Evolutionary conservation across 495 filamentous ascomycete species (phyloP).

Genomic region (Hypoxylon cercidicola): DNA sequence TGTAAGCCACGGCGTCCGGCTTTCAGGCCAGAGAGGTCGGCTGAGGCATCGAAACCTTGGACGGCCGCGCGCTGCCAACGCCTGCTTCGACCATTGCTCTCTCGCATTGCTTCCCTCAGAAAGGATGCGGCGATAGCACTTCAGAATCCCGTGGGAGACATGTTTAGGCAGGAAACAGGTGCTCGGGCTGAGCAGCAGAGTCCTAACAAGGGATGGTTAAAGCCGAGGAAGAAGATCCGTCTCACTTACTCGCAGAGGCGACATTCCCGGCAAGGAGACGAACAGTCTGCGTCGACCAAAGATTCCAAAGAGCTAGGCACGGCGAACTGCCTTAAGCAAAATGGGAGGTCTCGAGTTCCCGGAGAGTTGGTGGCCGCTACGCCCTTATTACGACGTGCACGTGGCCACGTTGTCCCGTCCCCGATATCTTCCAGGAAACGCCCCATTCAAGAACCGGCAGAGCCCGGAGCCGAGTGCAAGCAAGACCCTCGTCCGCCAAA

Average conservation of each 20-base stretch:
- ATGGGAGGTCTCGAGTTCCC: conserved; percentile 11
- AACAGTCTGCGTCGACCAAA: not conserved
- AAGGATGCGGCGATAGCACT: conserved; percentile 45
- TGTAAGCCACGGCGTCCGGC: conserved; percentile 30
- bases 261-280: conserved; percentile 10
- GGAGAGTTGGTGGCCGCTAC: conserved; percentile 44
- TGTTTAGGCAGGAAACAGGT: conserved; percentile 16
- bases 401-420: conserved; percentile 30
- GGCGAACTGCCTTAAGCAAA: conserved; percentile 2
- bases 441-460: not conserved
- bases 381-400: conserved; percentile 41
- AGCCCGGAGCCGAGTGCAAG: conserved; percentile 2
- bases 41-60: conserved; percentile 56
- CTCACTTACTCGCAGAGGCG: conserved; percentile 45
- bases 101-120: conserved; percentile 61
- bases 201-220: conserved; percentile 34
- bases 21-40: conserved; percentile 20
- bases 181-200: conserved; percentile 11
- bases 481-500: conserved; percentile 23
- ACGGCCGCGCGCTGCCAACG: conserved; percentile 66
- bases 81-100: conserved; percentile 64
- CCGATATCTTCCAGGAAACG: conserved; percentile 9
- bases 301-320: conserved; percentile 11
- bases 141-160: conserved; percentile 11
- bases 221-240: conserved; percentile 42